phyloP scores from a whole-genome alignment of 148 eudicot species.

The Rhododendron ferrugineum region DNA sequence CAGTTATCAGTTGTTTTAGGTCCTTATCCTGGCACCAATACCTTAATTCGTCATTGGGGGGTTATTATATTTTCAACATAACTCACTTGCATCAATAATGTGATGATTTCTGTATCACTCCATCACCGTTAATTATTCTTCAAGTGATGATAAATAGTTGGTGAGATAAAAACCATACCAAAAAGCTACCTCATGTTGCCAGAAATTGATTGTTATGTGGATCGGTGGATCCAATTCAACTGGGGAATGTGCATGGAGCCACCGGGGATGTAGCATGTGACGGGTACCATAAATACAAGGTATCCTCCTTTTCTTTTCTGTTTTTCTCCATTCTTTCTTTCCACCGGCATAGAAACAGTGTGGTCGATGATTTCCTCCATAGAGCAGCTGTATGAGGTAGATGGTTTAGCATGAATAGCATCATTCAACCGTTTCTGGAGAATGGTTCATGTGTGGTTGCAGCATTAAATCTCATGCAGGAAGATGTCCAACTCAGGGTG shows the following conservation, averaged over 20 bases:
- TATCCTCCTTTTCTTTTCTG: neutral
- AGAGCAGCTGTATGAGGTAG: neutral
- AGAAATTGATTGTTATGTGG: no score
- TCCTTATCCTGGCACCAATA: no score
- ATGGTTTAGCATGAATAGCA: neutral
- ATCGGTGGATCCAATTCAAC: neutral
- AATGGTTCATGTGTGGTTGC: neutral
- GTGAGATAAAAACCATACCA: no score
- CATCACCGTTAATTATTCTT: no score
- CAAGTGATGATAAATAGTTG: no score
- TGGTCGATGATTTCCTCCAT: neutral
- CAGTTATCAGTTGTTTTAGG: no score
- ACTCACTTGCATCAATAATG: no score
- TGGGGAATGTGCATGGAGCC: constrained; percentile 22
- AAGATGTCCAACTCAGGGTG: constrained; percentile 56
- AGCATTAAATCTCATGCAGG: constrained; percentile 27
- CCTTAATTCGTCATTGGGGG: no score
- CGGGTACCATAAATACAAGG: constrained; percentile 74
- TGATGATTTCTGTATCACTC: no score
- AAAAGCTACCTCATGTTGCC: no score
- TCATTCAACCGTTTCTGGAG: neutral
- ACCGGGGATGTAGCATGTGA: constrained; percentile 53
- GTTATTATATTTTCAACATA: no score
- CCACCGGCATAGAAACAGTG: neutral
- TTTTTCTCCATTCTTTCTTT: neutral